Base-by-base conservation (phyloP, 768 basidiomycete species). In the Mycena rebaudengoi region DNA sequence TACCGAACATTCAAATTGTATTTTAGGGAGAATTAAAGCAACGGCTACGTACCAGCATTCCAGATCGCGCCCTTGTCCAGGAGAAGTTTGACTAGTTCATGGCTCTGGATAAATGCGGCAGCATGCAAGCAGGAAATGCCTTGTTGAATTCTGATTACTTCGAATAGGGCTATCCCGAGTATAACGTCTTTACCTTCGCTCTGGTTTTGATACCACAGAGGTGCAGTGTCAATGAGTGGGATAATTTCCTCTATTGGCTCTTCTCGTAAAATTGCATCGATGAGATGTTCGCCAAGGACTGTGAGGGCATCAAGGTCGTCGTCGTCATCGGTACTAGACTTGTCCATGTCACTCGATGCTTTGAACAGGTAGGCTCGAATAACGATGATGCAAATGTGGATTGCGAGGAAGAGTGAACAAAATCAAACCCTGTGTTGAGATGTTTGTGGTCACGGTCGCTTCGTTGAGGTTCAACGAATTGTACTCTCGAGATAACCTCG, bases 151-250 rank as follows among this genome's bases (percentile, higher is more conserved):
- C n/a, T n/a, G n/a, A 18, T 28, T 23, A 21, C 21, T 26, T 32
- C 18, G 4, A n/a, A 26, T 10, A 33, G 23, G 20, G n/a, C 7
- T 6, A 21, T 7, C 21, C 14, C 3, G 20, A 52, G n/a, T n/a
- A n/a, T n/a, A n/a, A n/a, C n/a, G n/a, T n/a, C n/a, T 49, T 3
- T 35, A 32, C 95, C 96, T 68, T 91, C 87, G 8, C 81, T 81
- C 48, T 87, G 86, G 73, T 91, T 91, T 76, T 98, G 95, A 72
- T 91, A 95, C 96, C 97, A 98, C 49, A 93, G 76, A 1, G 94
- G 94, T 7, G 94, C 93, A 6, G 80, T 82, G 11, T 86, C 82
- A 65, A 93, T 80, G 32, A 89, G 73, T 14, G 72, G 73, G 64
- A 81, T 79, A 54, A 92, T 78, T 16, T 73, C 75, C 18, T 81